Percentiles rank a stretch among this genome's conserved stretches.
Conservation (phyloP, 495 filamentous ascomycete genomes). For the Talaromyces stipitatus region DNA sequence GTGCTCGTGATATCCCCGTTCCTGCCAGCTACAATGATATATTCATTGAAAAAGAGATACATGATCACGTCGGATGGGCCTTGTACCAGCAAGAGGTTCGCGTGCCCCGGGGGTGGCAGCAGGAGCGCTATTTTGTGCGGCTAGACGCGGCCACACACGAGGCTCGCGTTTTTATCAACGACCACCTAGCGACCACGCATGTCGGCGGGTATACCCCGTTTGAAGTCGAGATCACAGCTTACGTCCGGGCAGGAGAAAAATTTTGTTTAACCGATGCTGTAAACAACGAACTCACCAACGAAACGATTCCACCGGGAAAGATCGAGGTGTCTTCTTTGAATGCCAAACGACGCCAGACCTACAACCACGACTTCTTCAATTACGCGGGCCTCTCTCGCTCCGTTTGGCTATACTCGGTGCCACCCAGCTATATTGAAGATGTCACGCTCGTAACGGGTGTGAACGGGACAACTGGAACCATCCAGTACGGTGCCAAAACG, state of each 20-base stretch:
- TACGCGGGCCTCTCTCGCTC: not conserved
- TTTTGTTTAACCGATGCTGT: not conserved
- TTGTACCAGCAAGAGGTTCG: not conserved
- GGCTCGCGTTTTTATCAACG: not conserved
- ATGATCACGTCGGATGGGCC: not conserved
- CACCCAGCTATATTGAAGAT: not conserved
- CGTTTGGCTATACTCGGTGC: not conserved
- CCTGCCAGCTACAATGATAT: constrained; percentile 7
- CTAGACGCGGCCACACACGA: not conserved
- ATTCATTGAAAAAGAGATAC: not conserved
- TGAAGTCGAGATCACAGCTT: not conserved
- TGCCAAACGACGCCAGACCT: not conserved
- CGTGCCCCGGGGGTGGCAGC: not conserved
- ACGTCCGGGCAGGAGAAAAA: not conserved
- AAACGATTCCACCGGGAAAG: not conserved
- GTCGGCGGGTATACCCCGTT: not conserved
- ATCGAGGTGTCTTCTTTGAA: not conserved
- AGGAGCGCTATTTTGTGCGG: not conserved
- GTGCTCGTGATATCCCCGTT: too few relatives aligned
- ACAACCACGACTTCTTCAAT: not conserved
- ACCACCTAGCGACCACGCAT: not conserved
- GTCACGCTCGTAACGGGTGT: not conserved
- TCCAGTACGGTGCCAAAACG: not conserved
- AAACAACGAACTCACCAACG: not conserved
- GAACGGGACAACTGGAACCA: not conserved